These are phyloP conservation scores for Exophiala viscosa DNA, from an alignment of 2,329 filamentous ascomycete species.

Conservation along the genomic window DNA sequence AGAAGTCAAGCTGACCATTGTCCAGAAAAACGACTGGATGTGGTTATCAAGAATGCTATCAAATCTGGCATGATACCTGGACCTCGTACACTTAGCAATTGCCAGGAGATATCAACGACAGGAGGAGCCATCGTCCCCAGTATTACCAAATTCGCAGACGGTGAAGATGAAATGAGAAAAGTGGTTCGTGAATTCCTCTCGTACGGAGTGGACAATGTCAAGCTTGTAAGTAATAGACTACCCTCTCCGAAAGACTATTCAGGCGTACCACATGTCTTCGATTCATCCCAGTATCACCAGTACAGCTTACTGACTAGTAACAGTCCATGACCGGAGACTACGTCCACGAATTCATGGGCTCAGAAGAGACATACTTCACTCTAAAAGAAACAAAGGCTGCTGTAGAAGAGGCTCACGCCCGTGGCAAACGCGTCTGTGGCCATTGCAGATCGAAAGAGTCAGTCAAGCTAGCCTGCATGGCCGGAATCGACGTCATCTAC, in stretches of 20 bases:
- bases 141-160: conserved; percentile 3
- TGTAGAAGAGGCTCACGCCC: conserved; percentile 8
- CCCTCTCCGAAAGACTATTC: too few species aligned
- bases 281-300: too few species aligned
- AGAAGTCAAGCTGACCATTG: too few species aligned
- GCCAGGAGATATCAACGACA: conserved; percentile 8
- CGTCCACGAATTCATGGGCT: conserved; percentile 6
- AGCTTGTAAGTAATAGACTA: too few species aligned
- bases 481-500: conserved; percentile 5
- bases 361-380: conserved; percentile 7
- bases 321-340: conserved; percentile 10
- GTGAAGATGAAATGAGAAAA: conserved; percentile 6
- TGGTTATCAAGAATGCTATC: conserved; percentile 7
- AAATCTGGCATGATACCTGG: conserved; percentile 11
- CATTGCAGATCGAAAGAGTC: conserved; percentile 1
- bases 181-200: conserved; percentile 2
- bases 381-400: conserved; percentile 8
- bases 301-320: too few species aligned
- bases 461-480: background rate
- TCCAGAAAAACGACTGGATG: conserved; percentile 2
- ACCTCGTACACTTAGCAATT: conserved; percentile 1
- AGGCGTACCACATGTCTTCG: too few species aligned
- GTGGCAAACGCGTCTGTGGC: conserved; percentile 4
- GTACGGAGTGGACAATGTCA: conserved; percentile 5
- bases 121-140: conserved; percentile 8